Base-by-base conservation (phyloP, 2,329 filamentous ascomycete genomes). In the Cercospora sp. region DNA sequence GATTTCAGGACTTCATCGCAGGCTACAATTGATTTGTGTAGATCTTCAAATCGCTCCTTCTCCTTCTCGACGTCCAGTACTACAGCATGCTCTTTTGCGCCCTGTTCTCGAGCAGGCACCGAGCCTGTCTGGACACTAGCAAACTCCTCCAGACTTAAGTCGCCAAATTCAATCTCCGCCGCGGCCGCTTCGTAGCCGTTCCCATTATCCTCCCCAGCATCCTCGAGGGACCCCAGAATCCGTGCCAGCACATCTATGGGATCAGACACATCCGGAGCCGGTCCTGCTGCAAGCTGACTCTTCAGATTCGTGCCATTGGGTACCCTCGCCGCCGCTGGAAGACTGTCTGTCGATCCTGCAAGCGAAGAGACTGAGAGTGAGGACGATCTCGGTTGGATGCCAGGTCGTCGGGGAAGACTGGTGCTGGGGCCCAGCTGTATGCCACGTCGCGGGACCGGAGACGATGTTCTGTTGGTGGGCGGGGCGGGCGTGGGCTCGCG, bases 1-100 rank as follows among this genome's bases (percentile, higher is more conserved):
- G 94, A 97, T 79, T 90, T 91, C 57, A 98, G 86, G 61, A 98
- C 92, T 77, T 97, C 91, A 80, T 99, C 95, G 81, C 94, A 99
- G 61, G 92, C 91, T 49, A 85, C 76, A 75, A 99, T 98, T 3
- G 94, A 96, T 75, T 87, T 88, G 80, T 98, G 95, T 51, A 99
- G 85, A 66, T 96, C 93, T 79, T 97, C 90, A 74, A 97, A 97
- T 76, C 90, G 94, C 75, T 90, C 85, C 79, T 90, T 92, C 72
- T 97, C 92, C 72, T 86, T 87, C 79, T 95, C 91, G 62, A 78
- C 76, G 78, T 93, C 92, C 84, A 79, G 66, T 53, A 73, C 57
- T 40, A 69, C 76, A 61, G 72, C 72, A 75, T 63, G 61, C 24
- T 67, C 63, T 7, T 66, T 63, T 12, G 59, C 66, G 4, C 37